Evolutionary conservation across 2,329 filamentous ascomycete genomes (phyloP).

Genomic region (Raffaelea albimanens): DNA sequence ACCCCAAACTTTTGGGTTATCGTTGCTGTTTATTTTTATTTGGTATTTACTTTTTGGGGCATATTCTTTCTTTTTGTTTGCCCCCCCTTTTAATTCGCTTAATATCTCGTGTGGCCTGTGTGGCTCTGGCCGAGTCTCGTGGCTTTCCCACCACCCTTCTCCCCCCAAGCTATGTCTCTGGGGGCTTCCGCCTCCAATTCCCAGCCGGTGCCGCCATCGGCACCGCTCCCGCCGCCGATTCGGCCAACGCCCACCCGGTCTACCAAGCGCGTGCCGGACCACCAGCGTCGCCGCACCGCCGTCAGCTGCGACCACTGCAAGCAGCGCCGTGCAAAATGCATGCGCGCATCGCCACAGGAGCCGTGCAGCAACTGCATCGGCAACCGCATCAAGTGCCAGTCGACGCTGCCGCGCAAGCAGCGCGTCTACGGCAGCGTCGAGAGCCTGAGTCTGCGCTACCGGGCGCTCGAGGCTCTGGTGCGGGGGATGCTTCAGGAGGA

Average conservation of each 20-base stretch:
- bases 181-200: too few species aligned
- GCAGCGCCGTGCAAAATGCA: conserved; percentile 34
- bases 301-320: conserved; percentile 36
- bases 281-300: conserved; percentile 33
- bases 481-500: conserved; percentile 29
- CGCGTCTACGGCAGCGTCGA: conserved; percentile 32
- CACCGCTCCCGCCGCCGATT: not conserved
- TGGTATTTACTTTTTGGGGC: too few species aligned
- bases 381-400: conserved; percentile 30
- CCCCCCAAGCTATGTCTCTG: too few species aligned
- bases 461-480: conserved; percentile 31
- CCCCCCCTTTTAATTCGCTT: too few species aligned
- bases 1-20: too few species aligned
- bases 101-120: too few species aligned
- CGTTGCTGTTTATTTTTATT: too few species aligned
- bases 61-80: too few species aligned
- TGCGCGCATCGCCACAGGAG: conserved; percentile 25
- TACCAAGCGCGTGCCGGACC: conserved; percentile 26
- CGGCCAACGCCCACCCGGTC: not conserved
- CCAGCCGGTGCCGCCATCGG: not conserved
- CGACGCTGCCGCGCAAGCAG: conserved; percentile 34
- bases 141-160: too few species aligned
- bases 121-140: too few species aligned
- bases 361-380: conserved; percentile 31
- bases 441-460: conserved; percentile 27